Base-by-base conservation (phyloP, 2,329 filamentous ascomycete species). In the Trichoderma sp. region DNA sequence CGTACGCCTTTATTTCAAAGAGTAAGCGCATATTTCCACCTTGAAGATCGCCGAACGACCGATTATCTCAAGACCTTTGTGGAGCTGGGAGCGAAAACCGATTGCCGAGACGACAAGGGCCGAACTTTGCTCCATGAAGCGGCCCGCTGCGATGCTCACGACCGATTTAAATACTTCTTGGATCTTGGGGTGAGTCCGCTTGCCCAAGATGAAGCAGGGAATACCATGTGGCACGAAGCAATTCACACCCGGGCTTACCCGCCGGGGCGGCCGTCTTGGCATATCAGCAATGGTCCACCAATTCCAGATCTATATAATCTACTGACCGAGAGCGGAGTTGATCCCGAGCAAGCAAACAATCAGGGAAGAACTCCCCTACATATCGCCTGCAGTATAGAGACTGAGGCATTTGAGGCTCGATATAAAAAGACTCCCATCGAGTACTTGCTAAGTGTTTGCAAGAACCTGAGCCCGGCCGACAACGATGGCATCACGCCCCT, bases 281-380 rank as follows among this genome's bases (percentile, higher is more conserved):
- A 62, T n/a, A n/a, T n/a, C n/a, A n/a, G n/a, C n/a, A n/a, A n/a
- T 62, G 34, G 34, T 11, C 2, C 34, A 7, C 53, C 30, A 7
- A 15, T 15, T 9, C 12, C 72, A 2, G 20, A 30, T 3, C 28
- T 73, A n/a, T 76, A 73, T 73, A 30, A 69, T 23, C 8, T 59
- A 5, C 70, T 77, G 3, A 3, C 75, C 0, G 63, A n/a, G 1
- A 32, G 74, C 3, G 74, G 74, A 1, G 43, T 76, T 2, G 71
- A 75, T 9, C 47, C 70, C 11, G 64, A 75, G 2, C 34, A 65
- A n/a, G 69, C 61, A 32, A 78, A 76, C 57, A 36, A 75, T 17
- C 55, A 66, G 2, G 75, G 74, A 0, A 74, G 73, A n/a, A 77
- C 74, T 3, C 76, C 75, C 1, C 57, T 78, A 11, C 76, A 78